These are phyloP conservation scores for Aspergillus sparsus DNA, from an alignment of 495 filamentous ascomycete genomes.

Conservation along the genomic window DNA sequence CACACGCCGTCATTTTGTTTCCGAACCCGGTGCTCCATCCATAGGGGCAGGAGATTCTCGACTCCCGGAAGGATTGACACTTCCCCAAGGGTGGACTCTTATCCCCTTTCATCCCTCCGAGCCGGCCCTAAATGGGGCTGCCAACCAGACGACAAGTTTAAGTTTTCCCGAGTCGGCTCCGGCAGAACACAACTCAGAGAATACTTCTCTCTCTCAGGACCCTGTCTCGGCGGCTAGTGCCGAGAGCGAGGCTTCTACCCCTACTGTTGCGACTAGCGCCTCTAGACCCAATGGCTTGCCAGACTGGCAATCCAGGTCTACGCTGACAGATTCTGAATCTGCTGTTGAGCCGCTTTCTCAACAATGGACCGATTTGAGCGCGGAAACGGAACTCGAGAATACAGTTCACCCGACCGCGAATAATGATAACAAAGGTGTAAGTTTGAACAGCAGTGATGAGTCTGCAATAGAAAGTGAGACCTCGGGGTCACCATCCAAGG, in stretches of 20 bases:
- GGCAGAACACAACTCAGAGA: not conserved
- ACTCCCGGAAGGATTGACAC: constrained; percentile 68
- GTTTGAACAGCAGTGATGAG: constrained; percentile 5
- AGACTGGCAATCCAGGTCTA: constrained; percentile 24
- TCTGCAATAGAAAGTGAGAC: constrained; percentile 9
- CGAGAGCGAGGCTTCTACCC: not conserved
- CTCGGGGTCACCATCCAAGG: constrained; percentile 36
- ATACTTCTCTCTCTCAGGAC: not conserved
- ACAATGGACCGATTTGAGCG: constrained; percentile 41
- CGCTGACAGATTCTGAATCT: constrained; percentile 17
- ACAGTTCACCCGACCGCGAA: constrained; percentile 10
- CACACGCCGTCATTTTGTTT: constrained; percentile 32
- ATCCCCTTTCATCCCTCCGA: constrained; percentile 62
- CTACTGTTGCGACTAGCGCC: not conserved
- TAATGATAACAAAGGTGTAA: constrained; percentile 3
- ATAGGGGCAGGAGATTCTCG: constrained; percentile 66
- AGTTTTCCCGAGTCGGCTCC: constrained; percentile 15
- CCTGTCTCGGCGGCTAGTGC: not conserved
- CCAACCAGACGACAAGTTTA: constrained; percentile 12
- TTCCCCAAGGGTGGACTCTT: constrained; percentile 77
- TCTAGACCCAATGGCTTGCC: constrained; percentile 12
- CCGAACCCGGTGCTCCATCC: constrained; percentile 39
- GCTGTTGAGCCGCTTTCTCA: constrained; percentile 34
- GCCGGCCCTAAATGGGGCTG: constrained; percentile 10
- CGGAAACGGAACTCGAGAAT: constrained; percentile 26